These are phyloP conservation scores for Stagonosporopsis rhizophila DNA, from an alignment of 2,329 filamentous ascomycete species.

Conservation along the genomic window DNA sequence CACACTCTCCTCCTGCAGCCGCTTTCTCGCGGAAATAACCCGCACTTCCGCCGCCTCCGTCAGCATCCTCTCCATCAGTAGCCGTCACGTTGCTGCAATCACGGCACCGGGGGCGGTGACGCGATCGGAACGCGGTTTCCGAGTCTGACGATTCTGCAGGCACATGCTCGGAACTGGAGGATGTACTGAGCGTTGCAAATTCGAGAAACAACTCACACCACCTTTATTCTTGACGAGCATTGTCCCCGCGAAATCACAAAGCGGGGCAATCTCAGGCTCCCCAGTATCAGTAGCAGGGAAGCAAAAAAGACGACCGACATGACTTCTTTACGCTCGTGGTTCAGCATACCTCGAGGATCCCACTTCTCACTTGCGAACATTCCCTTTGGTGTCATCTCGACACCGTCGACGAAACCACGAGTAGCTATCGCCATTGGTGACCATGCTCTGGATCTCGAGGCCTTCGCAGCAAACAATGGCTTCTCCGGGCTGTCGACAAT, in stretches of 20 bases:
- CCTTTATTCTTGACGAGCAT: not conserved
- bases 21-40: conserved; percentile 37
- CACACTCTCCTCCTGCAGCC: conserved; percentile 25
- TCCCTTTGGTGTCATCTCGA: conserved; percentile 82
- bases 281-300: not conserved
- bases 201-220: conserved; percentile 5
- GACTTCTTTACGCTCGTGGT: conserved; percentile 60
- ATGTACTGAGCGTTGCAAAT: not conserved
- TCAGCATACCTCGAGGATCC: conserved; percentile 65
- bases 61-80: conserved; percentile 36
- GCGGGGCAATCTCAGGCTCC: conserved; percentile 5
- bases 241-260: not conserved
- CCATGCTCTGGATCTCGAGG: conserved; percentile 72
- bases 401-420: conserved; percentile 62
- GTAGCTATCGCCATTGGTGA: conserved; percentile 76
- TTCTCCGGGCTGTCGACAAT: conserved; percentile 66
- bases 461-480: conserved; percentile 65
- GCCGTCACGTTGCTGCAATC: conserved; percentile 24
- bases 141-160: conserved; percentile 9
- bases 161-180: conserved; percentile 9
- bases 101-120: conserved; percentile 12
- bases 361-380: conserved; percentile 82
- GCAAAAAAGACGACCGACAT: conserved; percentile 25
- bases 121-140: conserved; percentile 22
- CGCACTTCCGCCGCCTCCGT: conserved; percentile 24